A percentile compares a stretch with the other conserved stretches of the same genome.
Evolutionary conservation across 2,329 filamentous ascomycete genomes (phyloP).

Genomic region (Emergomyces africanus): DNA sequence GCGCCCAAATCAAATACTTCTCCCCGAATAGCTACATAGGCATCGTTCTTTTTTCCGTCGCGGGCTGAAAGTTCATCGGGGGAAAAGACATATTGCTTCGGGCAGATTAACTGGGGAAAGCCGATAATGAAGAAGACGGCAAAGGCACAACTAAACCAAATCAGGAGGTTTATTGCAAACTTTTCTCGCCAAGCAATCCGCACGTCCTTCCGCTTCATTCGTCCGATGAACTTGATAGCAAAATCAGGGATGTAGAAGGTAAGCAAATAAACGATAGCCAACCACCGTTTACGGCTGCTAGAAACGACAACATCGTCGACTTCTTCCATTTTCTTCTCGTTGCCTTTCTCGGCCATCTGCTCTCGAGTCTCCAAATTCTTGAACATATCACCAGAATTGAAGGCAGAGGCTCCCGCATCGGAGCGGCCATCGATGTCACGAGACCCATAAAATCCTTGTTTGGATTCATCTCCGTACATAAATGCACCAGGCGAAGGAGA

Average conservation of each 20-base stretch:
- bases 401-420: conserved; percentile 81
- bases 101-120: conserved; percentile 81
- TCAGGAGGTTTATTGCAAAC: conserved; percentile 92
- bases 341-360: conserved; percentile 89
- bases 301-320: conserved; percentile 75
- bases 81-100: conserved; percentile 79
- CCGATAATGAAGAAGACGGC: conserved; percentile 81
- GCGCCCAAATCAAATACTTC: conserved; percentile 70
- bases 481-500: conserved; percentile 45
- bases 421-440: conserved; percentile 74
- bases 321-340: conserved; percentile 79
- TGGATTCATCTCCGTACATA: conserved; percentile 61
- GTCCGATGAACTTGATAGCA: conserved; percentile 58
- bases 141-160: conserved; percentile 72
- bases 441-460: conserved; percentile 65
- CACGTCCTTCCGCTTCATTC: conserved; percentile 86
- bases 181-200: conserved; percentile 94
- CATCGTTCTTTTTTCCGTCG: conserved; percentile 54
- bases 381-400: conserved; percentile 94
- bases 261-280: conserved; percentile 67
- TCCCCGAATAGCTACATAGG: conserved; percentile 75
- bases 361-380: conserved; percentile 87
- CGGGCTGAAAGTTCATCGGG: conserved; percentile 59
- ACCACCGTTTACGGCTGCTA: conserved; percentile 76
- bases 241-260: conserved; percentile 87